A percentile compares a stretch with the other conserved stretches of the same genome.
phyloP scores from a whole-genome alignment of 169 alveolate species.

The Eimeria brunetti region DNA sequence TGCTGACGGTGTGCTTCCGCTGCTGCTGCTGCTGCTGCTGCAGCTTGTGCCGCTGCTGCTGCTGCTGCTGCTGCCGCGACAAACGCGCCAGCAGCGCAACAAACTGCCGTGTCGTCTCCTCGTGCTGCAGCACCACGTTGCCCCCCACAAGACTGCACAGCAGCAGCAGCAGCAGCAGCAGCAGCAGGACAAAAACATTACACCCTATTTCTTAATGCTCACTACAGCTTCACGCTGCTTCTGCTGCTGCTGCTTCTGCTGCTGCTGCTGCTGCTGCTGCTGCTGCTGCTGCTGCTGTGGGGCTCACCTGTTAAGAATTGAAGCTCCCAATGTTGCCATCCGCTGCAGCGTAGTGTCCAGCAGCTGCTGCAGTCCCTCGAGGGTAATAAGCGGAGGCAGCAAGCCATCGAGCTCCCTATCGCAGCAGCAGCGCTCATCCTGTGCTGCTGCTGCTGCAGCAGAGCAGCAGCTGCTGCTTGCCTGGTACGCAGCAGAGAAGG shows the following conservation, averaged over 20 bases:
- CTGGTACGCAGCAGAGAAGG: not conserved
- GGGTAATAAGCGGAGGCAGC: slow-evolving; percentile 29
- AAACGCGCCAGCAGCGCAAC: slow-evolving; percentile 52
- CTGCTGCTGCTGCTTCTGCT: slow-evolving; percentile 52
- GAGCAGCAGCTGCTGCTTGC: not conserved
- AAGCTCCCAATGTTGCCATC: slow-evolving; percentile 37
- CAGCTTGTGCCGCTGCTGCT: slow-evolving; percentile 15
- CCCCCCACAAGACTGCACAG: slow-evolving; percentile 57
- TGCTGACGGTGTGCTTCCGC: slow-evolving; percentile 17
- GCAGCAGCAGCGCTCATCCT: slow-evolving; percentile 2
- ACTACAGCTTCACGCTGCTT: too few relatives aligned
- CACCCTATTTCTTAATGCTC: too few relatives aligned
- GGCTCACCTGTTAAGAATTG: slow-evolving; percentile 35
- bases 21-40: slow-evolving; percentile 71
- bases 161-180: not conserved
- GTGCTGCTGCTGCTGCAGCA: slow-evolving; percentile 8
- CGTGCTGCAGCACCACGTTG: slow-evolving; percentile 41
- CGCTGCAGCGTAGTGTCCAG: slow-evolving; percentile 64
- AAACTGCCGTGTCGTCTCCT: slow-evolving; percentile 51
- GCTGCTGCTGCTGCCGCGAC: slow-evolving; percentile 69
- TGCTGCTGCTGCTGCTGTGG: slow-evolving; percentile 40
- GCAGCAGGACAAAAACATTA: not conserved
- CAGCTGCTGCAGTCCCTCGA: slow-evolving; percentile 52
- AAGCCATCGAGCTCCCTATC: slow-evolving; percentile 28
- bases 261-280: not conserved